These are phyloP conservation scores for Magnolia officinalis DNA, from an alignment of 164 flowering plant genomes.

Conservation along the genomic window DNA sequence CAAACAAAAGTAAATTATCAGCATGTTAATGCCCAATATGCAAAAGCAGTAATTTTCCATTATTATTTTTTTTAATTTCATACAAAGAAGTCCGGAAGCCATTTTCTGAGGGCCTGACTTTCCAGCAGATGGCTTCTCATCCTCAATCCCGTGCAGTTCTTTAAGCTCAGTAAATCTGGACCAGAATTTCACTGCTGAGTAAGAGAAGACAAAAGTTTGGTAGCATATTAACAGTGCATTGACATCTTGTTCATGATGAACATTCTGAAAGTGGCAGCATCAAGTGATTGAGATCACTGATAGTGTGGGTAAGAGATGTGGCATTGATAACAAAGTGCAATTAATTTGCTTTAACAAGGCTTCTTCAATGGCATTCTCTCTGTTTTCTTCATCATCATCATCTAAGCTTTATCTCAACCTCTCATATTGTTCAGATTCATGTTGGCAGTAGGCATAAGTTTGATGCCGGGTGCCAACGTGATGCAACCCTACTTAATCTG, in stretches of 20 bases:
- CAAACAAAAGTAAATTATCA: constrained; percentile 3
- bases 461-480: no score
- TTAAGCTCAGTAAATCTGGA: constrained; percentile 72
- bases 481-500: no score
- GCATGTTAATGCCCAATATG: background rate
- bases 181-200: background rate
- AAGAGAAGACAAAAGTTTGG: background rate
- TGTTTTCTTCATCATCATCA: no score
- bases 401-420: no score
- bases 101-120: constrained; percentile 74
- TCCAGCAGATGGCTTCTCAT: constrained; percentile 52
- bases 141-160: constrained; percentile 75
- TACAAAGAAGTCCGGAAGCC: constrained; percentile 86
- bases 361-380: background rate
- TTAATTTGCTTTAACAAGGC: background rate
- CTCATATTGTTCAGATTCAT: no score
- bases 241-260: background rate
- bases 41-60: background rate
- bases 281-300: background rate
- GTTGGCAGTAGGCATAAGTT: no score
- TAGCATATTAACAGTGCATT: background rate
- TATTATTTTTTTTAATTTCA: constrained; percentile 8
- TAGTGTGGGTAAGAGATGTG: background rate
- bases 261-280: background rate
- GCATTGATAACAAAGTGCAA: background rate